A percentile compares a stretch with the other conserved stretches of the same genome.
phyloP scores from a whole-genome alignment of 352 stramenopile species.

The Phytophthora citrophthora region DNA sequence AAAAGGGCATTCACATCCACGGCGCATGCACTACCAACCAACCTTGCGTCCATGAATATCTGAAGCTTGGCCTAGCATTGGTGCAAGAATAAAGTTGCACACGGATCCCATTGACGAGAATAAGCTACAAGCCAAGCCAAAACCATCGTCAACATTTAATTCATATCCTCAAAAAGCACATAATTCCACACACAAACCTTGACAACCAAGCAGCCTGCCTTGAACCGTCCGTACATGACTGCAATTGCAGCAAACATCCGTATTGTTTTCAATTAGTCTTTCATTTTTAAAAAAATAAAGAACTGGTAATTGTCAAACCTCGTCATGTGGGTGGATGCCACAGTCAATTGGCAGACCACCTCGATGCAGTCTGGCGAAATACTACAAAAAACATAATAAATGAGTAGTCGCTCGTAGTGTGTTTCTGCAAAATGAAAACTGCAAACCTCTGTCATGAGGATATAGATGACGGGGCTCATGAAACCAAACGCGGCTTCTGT shows the following conservation, averaged over 20 bases:
- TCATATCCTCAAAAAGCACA: background rate
- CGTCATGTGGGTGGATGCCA: conserved; percentile 47
- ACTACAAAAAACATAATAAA: conserved; percentile 37
- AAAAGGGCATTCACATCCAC: background rate
- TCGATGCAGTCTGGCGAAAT: conserved; percentile 74
- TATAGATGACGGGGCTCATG: conserved; percentile 72
- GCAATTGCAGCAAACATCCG: conserved; percentile 3
- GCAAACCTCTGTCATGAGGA: conserved; percentile 74
- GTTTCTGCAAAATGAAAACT: background rate
- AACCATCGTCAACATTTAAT: background rate
- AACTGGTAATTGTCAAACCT: conserved; percentile 25
- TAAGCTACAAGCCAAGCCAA: conserved; percentile 36
- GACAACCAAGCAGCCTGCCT: conserved; percentile 74
- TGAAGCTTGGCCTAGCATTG: conserved; percentile 75
- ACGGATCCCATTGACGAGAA: conserved; percentile 69
- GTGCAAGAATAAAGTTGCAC: conserved; percentile 71
- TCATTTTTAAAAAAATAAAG: background rate
- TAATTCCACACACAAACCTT: conserved; percentile 34
- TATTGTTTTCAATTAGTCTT: no score
- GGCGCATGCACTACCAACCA: background rate
- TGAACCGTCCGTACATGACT: conserved; percentile 72
- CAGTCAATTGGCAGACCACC: conserved; percentile 67
- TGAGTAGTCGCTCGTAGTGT: background rate
- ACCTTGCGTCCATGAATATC: conserved; percentile 85
- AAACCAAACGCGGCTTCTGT: conserved; percentile 73